phyloP scores from a whole-genome alignment of 2,329 filamentous ascomycete species.

The Xylariales sp. region DNA sequence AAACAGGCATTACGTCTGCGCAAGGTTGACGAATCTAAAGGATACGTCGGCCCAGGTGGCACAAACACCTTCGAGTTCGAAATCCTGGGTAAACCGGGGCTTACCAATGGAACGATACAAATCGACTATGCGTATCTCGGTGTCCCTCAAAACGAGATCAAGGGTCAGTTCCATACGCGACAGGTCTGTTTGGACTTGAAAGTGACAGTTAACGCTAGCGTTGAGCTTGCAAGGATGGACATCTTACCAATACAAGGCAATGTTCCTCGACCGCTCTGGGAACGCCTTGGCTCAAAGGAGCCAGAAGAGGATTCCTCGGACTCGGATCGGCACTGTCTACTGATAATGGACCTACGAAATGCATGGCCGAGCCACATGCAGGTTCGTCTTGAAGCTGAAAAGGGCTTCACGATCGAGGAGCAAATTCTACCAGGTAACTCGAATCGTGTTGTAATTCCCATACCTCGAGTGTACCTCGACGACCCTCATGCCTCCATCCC shows the following conservation, averaged over 20 bases:
- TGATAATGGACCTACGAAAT: slow-evolving; percentile 82
- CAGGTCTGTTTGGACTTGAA: slow-evolving; percentile 77
- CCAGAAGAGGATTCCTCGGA: slow-evolving; percentile 31
- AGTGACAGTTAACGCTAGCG: slow-evolving; percentile 86
- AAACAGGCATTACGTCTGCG: slow-evolving; percentile 62
- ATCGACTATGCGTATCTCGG: slow-evolving; percentile 86
- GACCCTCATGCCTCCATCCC: slow-evolving; percentile 75
- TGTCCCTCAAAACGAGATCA: slow-evolving; percentile 59
- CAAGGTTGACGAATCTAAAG: slow-evolving; percentile 45
- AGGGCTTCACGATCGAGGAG: slow-evolving; percentile 46
- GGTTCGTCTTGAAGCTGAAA: slow-evolving; percentile 55
- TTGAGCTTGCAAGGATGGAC: slow-evolving; percentile 78
- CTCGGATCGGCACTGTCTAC: slow-evolving; percentile 65
- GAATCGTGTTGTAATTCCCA: slow-evolving; percentile 68
- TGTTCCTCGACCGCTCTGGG: slow-evolving; percentile 60
- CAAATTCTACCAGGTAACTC: slow-evolving; percentile 63
- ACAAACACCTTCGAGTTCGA: slow-evolving; percentile 75
- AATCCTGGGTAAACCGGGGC: slow-evolving; percentile 78
- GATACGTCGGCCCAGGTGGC: slow-evolving; percentile 62
- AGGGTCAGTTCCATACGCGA: slow-evolving; percentile 75
- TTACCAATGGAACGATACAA: slow-evolving; percentile 74
- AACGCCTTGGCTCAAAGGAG: slow-evolving; percentile 31
- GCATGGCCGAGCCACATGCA: slow-evolving; percentile 79
- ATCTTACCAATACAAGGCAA: slow-evolving; percentile 66
- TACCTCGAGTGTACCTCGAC: slow-evolving; percentile 71